A percentile compares a stretch with the other conserved stretches of the same genome.
Evolutionary conservation across 176 grass and related monocot genomes (phyloP).

Genomic region (Musa beccarii): DNA sequence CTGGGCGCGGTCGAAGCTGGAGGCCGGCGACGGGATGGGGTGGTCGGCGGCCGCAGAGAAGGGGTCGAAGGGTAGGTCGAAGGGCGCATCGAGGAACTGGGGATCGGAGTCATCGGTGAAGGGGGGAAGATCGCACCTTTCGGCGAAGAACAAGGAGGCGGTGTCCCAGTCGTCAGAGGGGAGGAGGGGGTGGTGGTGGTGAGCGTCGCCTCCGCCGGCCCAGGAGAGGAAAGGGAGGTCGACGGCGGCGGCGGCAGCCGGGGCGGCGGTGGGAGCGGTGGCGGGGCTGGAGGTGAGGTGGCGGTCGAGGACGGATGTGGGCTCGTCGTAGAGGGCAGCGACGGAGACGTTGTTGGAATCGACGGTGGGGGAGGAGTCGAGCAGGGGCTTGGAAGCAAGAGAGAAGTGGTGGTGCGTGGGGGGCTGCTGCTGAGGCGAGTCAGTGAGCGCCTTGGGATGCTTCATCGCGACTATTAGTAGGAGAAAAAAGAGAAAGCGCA

Average conservation of each 20-base stretch:
- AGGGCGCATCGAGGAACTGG: constrained; percentile 29
- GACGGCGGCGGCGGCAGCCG: not conserved
- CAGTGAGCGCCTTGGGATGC: constrained; percentile 10
- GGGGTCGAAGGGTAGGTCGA: constrained; percentile 21
- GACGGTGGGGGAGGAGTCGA: constrained; percentile 3
- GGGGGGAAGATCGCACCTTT: constrained; percentile 23
- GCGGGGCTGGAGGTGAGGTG: constrained; percentile 43
- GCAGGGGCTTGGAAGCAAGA: not conserved
- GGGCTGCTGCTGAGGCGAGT: not conserved
- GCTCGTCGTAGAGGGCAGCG: constrained; percentile 36
- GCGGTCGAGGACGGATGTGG: constrained; percentile 50
- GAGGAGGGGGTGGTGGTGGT: constrained; percentile 3
- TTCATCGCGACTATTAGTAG: not conserved
- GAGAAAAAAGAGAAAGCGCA: not conserved
- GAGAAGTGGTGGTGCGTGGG: not conserved
- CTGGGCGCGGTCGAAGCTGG: constrained; percentile 29
- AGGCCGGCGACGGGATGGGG: not conserved
- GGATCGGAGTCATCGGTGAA: constrained; percentile 16
- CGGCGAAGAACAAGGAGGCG: constrained; percentile 36
- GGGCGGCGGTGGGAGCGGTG: constrained; percentile 11
- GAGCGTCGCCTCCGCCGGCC: constrained; percentile 4
- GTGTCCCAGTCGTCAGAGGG: constrained; percentile 40
- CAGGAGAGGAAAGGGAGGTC: constrained; percentile 1
- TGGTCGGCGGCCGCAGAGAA: not conserved
- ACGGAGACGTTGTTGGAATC: constrained; percentile 20